phyloP scores from a whole-genome alignment of 192 early-diverging fungal genomes.

The Coemansia sp. region DNA sequence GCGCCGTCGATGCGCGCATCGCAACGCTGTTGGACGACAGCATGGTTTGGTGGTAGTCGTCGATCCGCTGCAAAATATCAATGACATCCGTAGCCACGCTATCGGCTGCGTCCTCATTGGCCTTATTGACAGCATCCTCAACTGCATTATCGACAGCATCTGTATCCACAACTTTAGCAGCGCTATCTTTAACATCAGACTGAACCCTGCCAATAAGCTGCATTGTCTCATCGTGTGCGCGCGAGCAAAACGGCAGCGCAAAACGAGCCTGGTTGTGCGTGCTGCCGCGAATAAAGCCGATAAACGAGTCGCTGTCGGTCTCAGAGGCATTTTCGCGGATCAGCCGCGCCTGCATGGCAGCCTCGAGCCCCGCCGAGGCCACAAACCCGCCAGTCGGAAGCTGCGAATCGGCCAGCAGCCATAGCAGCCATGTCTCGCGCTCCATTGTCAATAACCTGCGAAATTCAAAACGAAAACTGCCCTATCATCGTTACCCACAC shows the following conservation, averaged over 20 bases:
- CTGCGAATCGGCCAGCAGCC: constrained; percentile 86
- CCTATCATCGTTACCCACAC: not conserved
- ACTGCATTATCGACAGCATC: not conserved
- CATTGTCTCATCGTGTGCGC: constrained; percentile 15
- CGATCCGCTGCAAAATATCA: constrained; percentile 12
- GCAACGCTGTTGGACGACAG: constrained; percentile 41
- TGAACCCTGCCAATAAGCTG: not conserved
- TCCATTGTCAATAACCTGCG: constrained; percentile 23
- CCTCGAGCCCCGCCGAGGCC: constrained; percentile 87
- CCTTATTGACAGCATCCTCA: constrained; percentile 5
- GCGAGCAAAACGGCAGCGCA: constrained; percentile 67
- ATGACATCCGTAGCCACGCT: constrained; percentile 8
- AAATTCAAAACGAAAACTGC: not conserved
- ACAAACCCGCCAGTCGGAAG: constrained; percentile 96
- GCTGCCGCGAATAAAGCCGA: constrained; percentile 58
- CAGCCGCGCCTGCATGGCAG: constrained; percentile 72
- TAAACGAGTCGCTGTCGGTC: constrained; percentile 24
- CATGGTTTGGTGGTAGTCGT: constrained; percentile 46
- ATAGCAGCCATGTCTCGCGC: constrained; percentile 70
- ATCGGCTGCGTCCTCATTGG: constrained; percentile 17
- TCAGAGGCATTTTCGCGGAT: constrained; percentile 28
- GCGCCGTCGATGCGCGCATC: constrained; percentile 49
- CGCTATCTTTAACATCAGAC: constrained; percentile 17
- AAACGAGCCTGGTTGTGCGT: constrained; percentile 70
- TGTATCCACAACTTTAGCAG: constrained; percentile 16